Percentiles rank a stretch among this genome's conserved stretches.
These are phyloP conservation scores for Spinacia oleracea DNA, from an alignment of 179 eudicot species.

Conservation along the genomic window DNA sequence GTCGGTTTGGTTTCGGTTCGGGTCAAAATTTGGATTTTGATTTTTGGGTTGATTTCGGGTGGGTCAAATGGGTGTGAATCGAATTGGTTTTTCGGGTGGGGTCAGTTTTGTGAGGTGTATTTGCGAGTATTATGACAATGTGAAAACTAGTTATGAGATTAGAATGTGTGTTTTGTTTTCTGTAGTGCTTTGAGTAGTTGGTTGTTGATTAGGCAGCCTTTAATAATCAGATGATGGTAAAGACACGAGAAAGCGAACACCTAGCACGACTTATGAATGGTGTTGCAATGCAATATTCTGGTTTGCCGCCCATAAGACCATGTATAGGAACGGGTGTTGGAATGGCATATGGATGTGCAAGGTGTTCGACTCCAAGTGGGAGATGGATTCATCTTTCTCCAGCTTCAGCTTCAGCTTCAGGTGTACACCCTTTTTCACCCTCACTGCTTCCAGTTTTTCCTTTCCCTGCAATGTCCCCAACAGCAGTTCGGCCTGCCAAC, in stretches of 20 bases:
- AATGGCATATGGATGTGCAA: background rate
- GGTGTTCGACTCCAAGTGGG: background rate
- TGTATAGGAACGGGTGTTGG: constrained; percentile 2
- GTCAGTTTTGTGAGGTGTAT: too few relatives aligned
- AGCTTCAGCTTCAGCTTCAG: constrained; percentile 15
- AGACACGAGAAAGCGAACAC: background rate
- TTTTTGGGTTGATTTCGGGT: too few relatives aligned
- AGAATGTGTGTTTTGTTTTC: background rate
- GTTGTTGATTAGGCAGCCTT: background rate
- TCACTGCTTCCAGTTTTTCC: background rate
- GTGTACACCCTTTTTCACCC: background rate
- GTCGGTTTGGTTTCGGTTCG: too few relatives aligned
- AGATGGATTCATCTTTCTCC: constrained; percentile 8
- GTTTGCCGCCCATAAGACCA: background rate
- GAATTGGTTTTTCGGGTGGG: too few relatives aligned
- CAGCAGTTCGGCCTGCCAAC: background rate
- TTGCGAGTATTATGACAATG: too few relatives aligned
- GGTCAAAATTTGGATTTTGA: too few relatives aligned
- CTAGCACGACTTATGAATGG: background rate
- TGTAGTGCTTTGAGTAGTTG: background rate
- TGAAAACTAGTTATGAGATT: too few relatives aligned
- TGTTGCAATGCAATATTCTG: background rate
- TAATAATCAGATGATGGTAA: background rate
- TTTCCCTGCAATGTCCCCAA: background rate
- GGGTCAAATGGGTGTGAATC: too few relatives aligned